Evolutionary conservation across 202 grass and related monocot genomes (phyloP).

Genomic region (Setaria italica): DNA sequence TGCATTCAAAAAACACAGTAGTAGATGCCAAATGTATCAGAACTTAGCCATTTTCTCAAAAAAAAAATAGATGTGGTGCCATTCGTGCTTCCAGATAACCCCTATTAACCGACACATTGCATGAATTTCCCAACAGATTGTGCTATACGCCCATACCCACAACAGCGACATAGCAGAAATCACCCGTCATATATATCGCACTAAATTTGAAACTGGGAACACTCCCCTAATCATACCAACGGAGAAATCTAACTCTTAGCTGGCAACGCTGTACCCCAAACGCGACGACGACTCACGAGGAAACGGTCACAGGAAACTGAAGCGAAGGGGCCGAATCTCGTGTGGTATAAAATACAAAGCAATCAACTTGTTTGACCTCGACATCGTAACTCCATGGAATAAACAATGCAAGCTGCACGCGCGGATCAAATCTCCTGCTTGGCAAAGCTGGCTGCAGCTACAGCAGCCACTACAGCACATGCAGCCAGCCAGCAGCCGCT

Average conservation of each 20-base stretch:
- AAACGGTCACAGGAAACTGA: not conserved
- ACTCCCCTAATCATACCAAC: too few species aligned
- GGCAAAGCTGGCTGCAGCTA: too few species aligned
- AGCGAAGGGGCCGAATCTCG: not conserved
- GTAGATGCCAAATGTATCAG: not conserved
- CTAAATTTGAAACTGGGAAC: not conserved
- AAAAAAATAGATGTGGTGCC: not conserved
- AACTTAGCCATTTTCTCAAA: not conserved
- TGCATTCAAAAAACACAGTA: not conserved
- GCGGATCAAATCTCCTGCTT: too few species aligned
- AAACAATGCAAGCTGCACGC: too few species aligned
- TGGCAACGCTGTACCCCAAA: not conserved
- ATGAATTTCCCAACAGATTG: not conserved
- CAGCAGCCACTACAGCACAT: too few species aligned
- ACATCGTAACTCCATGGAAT: too few species aligned
- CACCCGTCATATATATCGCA: not conserved
- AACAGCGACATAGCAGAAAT: not conserved
- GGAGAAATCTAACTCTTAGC: not conserved
- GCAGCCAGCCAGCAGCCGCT: too few species aligned
- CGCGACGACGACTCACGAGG: not conserved
- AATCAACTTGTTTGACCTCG: too few species aligned
- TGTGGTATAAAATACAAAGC: too few species aligned
- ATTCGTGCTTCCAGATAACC: not conserved
- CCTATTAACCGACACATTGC: not conserved
- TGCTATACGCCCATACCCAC: not conserved